Percentiles rank a stretch among this genome's conserved stretches.
phyloP scores from a whole-genome alignment of 2,329 filamentous ascomycete genomes.

The Aspergillus intermedius region DNA sequence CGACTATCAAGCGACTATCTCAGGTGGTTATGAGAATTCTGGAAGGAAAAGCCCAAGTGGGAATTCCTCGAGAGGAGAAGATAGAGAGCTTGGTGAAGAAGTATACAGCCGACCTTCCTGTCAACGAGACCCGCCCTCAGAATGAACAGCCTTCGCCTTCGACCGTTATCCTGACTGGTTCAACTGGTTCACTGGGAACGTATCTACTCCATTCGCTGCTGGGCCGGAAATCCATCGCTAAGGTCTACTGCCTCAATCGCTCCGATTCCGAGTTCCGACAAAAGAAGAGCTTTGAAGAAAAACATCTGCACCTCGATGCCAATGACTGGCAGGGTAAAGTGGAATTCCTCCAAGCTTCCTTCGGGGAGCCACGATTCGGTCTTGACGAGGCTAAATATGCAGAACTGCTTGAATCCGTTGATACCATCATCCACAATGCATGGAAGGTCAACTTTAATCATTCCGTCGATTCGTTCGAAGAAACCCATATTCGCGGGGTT shows the following conservation, averaged over 20 bases:
- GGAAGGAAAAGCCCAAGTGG: constrained; percentile 5
- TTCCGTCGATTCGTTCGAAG: constrained; percentile 26
- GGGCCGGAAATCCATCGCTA: constrained; percentile 28
- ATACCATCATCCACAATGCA: constrained; percentile 29
- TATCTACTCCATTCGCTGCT: constrained; percentile 41
- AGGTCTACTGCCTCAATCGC: constrained; percentile 46
- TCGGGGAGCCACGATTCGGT: constrained; percentile 21
- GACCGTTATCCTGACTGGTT: constrained; percentile 40
- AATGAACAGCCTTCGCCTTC: too few species aligned
- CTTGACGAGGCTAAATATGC: constrained; percentile 18
- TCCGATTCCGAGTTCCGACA: constrained; percentile 40
- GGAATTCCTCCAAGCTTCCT: constrained; percentile 28
- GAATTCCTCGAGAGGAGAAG: constrained; percentile 8
- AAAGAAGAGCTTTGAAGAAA: constrained; percentile 29
- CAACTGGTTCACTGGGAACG: constrained; percentile 45
- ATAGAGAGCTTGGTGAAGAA: constrained; percentile 9
- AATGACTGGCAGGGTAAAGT: constrained; percentile 22
- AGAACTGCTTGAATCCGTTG: constrained; percentile 17
- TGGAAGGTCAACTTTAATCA: constrained; percentile 36
- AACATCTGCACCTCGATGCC: too few species aligned
- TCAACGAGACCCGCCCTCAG: too few species aligned
- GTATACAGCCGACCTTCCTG: too few species aligned
- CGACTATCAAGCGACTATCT: constrained; percentile 11
- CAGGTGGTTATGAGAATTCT: constrained; percentile 3
- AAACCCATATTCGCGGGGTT: constrained; percentile 18